Evolutionary conservation across 345 rosid genomes (phyloP), one percentile per base, ranked within the genome.

Genomic region (Physaria fendleri): DNA sequence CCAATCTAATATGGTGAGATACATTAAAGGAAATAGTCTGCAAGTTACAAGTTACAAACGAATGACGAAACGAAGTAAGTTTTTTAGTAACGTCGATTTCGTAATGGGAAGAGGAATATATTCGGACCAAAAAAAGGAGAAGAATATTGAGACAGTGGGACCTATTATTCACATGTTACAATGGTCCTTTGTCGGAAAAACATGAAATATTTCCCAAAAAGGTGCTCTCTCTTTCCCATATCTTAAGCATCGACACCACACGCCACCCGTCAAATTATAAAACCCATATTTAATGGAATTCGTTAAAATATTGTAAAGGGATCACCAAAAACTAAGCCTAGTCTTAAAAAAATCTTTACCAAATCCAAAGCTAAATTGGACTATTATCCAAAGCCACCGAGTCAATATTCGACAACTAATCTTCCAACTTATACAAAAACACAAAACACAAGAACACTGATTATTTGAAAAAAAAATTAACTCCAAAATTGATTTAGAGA

Each of bases 141-240:
- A 34, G 29, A n/a, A 5, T 14, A 15, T 5, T 25, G 34, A 23
- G 57, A 21, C 12, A 21, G 8, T 50, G 28, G 68, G 77, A n/a
- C n/a, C 80, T 81, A 54, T 69, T 15, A 29, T 16, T 75, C 85
- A 82, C 84, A 85, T 81, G 85, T 71, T 12, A 38, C 73, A 42
- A 77, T 85, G 16, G 64, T 20, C 13, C 61, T 50, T 40, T 25
- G 62, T 40, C 74, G 64, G 68, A 74, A 49, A n/a, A 65, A 67
- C 68, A 65, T 44, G 71, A 74, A 73, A 72, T 68, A 78, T 76
- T 82, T 73, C 62, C 66, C 48, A 34, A 49, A 55, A 56, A 46
- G 49, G 15, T 54, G 6, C 35, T 45, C 54, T 17, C 41, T 42
- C 20, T 60, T 52, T 60, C 23, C 65, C 62, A 40, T 27, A 7